These are phyloP conservation scores for Camelina laxa DNA, from an alignment of 345 rosid species.

Conservation along the genomic window DNA sequence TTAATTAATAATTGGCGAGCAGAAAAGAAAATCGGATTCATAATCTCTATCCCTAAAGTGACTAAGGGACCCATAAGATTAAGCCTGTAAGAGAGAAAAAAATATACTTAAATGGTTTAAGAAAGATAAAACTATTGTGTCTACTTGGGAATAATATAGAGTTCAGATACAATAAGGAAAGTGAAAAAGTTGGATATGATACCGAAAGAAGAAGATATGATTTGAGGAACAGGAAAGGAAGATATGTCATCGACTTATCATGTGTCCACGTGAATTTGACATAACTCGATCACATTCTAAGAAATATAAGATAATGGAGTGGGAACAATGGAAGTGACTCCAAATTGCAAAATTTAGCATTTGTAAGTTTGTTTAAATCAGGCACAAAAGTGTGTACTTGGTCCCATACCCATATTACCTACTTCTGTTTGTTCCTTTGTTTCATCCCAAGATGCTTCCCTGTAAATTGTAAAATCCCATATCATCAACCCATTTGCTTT, in stretches of 20 bases:
- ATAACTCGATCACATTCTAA: slow-evolving; percentile 36
- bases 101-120: too few relatives aligned
- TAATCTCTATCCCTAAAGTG: too few relatives aligned
- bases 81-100: too few relatives aligned
- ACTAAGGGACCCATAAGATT: too few relatives aligned
- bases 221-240: slow-evolving; percentile 23
- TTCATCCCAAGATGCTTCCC: slow-evolving; percentile 27
- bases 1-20: too few relatives aligned
- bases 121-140: too few relatives aligned
- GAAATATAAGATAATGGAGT: slow-evolving; percentile 37
- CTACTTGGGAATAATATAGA: neutral
- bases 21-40: too few relatives aligned
- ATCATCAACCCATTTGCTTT: slow-evolving; percentile 16
- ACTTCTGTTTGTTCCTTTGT: slow-evolving; percentile 42
- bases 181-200: slow-evolving; percentile 30
- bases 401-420: slow-evolving; percentile 39
- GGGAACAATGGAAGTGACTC: slow-evolving; percentile 40
- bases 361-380: slow-evolving; percentile 37
- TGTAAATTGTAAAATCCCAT: neutral
- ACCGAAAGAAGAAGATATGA: slow-evolving; percentile 35
- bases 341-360: slow-evolving; percentile 43
- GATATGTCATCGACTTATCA: slow-evolving; percentile 4
- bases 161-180: slow-evolving; percentile 4
- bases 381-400: slow-evolving; percentile 29
- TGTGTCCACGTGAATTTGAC: slow-evolving; percentile 40